Base-by-base conservation (phyloP, 148 eudicot genomes). In the Polygonum maritimum region DNA sequence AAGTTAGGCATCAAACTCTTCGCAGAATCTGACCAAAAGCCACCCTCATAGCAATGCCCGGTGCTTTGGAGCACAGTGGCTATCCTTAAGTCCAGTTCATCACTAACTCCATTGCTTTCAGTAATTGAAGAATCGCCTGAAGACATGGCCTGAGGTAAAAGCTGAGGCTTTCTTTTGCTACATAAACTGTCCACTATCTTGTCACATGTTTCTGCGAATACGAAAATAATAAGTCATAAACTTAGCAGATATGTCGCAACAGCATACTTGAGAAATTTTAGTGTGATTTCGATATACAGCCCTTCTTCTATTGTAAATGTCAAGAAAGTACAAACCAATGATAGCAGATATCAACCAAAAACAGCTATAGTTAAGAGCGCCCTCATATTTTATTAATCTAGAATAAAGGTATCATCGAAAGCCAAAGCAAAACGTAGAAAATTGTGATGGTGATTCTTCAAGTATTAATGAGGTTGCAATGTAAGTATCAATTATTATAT, bases 11-110 rank as follows among this genome's bases (percentile, higher is more conserved):
- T 74, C 9, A 82, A 82, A 39, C 33, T 81, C 80, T 89, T 95
- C 18, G 80, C 74, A 41, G 85, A 75, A 57, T 90, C 88, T 0
- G 86, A 77, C 96, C 96, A 90, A 75, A 94, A 89, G 51, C 98
- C 94, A 80, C 96, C 97, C 70, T 92, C 98, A 80, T 95, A 88
- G 77, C 79, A 80, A 79, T 95, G 98, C 8, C 98, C 98, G n/a
- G 98, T 95, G 81, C 98, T 95, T 83, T 89, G 92, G 69, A 95
- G 83, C 73, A 95, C 97, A 86, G 94, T 92, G 65, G 98, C 96
- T 74, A 92, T 80, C 86, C 98, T 90, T 74, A 90, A 79, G 86
- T 95, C 97, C 77, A 95, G 83, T 76, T 92, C 97, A 81, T 95
- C 96, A 79, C 74, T 86, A 15, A 87, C 75, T 39, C 83, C 83